These are phyloP conservation scores for Oryza nivara DNA, from an alignment of 176 grass and related monocot species.

Conservation along the genomic window DNA sequence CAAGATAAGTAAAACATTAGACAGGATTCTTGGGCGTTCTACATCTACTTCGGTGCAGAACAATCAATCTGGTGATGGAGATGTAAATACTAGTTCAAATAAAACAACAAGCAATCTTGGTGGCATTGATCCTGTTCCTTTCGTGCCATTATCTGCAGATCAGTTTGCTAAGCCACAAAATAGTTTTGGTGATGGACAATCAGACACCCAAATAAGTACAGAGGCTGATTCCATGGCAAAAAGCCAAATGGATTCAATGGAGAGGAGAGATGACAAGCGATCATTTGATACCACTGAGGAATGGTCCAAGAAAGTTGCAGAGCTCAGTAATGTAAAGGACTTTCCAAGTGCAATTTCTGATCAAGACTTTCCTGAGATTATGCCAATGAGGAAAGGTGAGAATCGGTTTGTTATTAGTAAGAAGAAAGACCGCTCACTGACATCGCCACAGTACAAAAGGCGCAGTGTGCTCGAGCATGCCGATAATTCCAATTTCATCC, in stretches of 20 bases:
- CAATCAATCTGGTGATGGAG: constrained; percentile 35
- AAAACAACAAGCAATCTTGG: constrained; percentile 45
- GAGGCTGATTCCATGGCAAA: constrained; percentile 10
- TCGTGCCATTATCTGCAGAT: constrained; percentile 75
- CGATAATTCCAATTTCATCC: constrained; percentile 71
- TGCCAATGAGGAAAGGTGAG: constrained; percentile 91
- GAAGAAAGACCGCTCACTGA: constrained; percentile 81
- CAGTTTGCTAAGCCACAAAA: constrained; percentile 64
- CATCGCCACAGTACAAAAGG: constrained; percentile 80
- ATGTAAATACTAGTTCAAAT: constrained; percentile 37
- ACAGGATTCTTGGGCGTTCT: constrained; percentile 79
- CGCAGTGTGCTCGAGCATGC: constrained; percentile 68
- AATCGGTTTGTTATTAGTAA: constrained; percentile 89
- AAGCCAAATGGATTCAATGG: constrained; percentile 17
- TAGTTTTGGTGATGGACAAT: constrained; percentile 40
- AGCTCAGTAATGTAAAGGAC: constrained; percentile 42
- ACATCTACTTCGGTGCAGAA: constrained; percentile 34
- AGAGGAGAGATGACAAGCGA: constrained; percentile 14
- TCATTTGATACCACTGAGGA: constrained; percentile 43
- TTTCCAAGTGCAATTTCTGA: constrained; percentile 46
- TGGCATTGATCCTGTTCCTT: constrained; percentile 61
- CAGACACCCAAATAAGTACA: constrained; percentile 24
- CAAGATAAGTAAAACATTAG: constrained; percentile 79
- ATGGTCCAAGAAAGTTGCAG: constrained; percentile 54
- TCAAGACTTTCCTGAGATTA: constrained; percentile 68